Percentiles rank a stretch among this genome's conserved stretches.
Evolutionary conservation across 2,329 filamentous ascomycete species (phyloP).

Genomic region (Colletotrichum endophyticum): DNA sequence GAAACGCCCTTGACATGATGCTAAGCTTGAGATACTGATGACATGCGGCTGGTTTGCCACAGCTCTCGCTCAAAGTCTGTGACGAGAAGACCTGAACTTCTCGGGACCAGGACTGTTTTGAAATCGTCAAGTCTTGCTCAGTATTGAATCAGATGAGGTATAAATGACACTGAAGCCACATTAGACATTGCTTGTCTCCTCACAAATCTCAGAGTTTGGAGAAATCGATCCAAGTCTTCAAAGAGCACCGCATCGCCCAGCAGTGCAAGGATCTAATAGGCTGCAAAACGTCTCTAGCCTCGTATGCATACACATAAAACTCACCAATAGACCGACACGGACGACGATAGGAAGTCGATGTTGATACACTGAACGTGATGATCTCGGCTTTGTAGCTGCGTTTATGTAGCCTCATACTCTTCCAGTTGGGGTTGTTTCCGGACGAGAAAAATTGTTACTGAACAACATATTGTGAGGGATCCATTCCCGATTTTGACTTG

Average conservation of each 20-base stretch:
- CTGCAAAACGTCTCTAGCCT: background rate
- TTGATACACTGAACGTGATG: no score
- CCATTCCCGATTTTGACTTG: no score
- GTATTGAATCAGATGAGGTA: background rate
- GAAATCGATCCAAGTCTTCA: background rate
- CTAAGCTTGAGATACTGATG: background rate
- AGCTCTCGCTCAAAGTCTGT: background rate
- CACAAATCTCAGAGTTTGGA: background rate
- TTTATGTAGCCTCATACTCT: no score
- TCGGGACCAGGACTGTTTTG: no score
- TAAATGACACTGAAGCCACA: background rate
- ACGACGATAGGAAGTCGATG: no score
- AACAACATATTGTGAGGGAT: no score
- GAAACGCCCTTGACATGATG: accelerated
- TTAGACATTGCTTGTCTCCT: background rate
- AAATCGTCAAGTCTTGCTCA: background rate
- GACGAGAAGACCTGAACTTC: background rate
- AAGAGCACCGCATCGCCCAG: background rate
- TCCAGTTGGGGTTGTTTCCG: no score
- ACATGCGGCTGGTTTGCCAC: background rate
- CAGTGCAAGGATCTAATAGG: background rate
- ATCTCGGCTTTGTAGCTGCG: no score
- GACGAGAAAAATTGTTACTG: no score
- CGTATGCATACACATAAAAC: accelerated
- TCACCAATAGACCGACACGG: background rate